Conservation (phyloP, 108 stramenopile species). For the Cyclostephanos invisitatus region DNA sequence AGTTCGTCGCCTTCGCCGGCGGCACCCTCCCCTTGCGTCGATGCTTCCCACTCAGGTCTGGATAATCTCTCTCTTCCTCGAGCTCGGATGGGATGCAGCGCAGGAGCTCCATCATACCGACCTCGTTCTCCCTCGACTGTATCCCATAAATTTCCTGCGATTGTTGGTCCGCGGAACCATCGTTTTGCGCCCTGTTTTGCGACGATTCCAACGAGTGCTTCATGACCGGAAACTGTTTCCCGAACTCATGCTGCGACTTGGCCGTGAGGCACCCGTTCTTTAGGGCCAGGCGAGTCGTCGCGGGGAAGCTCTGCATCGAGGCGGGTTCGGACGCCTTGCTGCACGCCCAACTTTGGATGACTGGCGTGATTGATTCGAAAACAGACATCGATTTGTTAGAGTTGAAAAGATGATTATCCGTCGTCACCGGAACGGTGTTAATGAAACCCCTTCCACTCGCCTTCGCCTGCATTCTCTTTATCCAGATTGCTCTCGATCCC, state of each 20-base stretch:
- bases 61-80: slow-evolving; percentile 48
- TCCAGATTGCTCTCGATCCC: slow-evolving; percentile 49
- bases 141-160: slow-evolving; percentile 30
- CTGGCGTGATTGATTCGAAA: slow-evolving; percentile 20
- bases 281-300: slow-evolving; percentile 53
- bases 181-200: background rate
- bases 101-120: slow-evolving; percentile 42
- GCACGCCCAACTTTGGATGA: slow-evolving; percentile 47
- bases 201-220: slow-evolving; percentile 18
- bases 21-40: slow-evolving; percentile 51
- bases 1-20: slow-evolving; percentile 48
- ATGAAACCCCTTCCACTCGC: slow-evolving; percentile 8
- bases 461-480: slow-evolving; percentile 47
- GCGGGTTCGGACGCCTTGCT: slow-evolving; percentile 33
- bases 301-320: slow-evolving; percentile 54
- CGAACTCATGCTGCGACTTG: slow-evolving; percentile 51
- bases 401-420: too few relatives aligned
- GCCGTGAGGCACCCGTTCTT: slow-evolving; percentile 51
- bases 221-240: slow-evolving; percentile 48
- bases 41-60: slow-evolving; percentile 36
- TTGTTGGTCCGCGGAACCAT: slow-evolving; percentile 13
- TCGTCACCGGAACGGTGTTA: too few relatives aligned
- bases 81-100: slow-evolving; percentile 36
- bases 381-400: background rate
- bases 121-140: slow-evolving; percentile 26